Percentiles rank a stretch among this genome's conserved stretches.
phyloP scores from a whole-genome alignment of 257 asterid species.

The Nicotiana noctiflora region DNA sequence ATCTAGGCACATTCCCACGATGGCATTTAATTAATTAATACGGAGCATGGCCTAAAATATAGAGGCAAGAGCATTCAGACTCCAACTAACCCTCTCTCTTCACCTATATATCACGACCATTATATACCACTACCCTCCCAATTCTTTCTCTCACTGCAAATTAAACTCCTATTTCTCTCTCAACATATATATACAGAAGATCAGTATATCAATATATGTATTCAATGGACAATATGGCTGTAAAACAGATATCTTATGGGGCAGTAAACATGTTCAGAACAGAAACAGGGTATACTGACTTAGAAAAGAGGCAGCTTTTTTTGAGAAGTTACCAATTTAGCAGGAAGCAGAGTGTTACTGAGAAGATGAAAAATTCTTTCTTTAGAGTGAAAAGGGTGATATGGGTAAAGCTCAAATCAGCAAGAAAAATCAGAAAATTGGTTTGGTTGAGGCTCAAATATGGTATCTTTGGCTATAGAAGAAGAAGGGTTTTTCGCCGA shows the following conservation, averaged over 20 bases:
- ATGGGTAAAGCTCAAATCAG: slow-evolving; percentile 37
- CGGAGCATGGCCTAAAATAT: background rate
- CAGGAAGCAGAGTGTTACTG: slow-evolving; percentile 49
- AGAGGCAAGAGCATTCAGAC: background rate
- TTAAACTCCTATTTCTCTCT: background rate
- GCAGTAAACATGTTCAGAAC: slow-evolving; percentile 26
- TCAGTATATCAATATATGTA: background rate
- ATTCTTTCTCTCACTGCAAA: slow-evolving; percentile 10
- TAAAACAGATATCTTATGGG: slow-evolving; percentile 16
- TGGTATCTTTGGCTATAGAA: slow-evolving; percentile 41
- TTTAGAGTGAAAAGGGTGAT: slow-evolving; percentile 46
- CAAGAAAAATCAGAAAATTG: slow-evolving; percentile 35
- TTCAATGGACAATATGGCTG: slow-evolving; percentile 19
- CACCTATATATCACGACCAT: background rate
- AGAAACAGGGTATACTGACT: slow-evolving; percentile 34
- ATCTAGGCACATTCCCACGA: background rate
- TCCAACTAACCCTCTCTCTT: background rate
- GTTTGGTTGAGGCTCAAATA: slow-evolving; percentile 47
- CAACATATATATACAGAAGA: slow-evolving; percentile 3
- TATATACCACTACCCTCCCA: background rate
- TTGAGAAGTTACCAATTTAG: slow-evolving; percentile 83
- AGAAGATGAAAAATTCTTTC: slow-evolving; percentile 45
- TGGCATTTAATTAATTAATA: background rate
- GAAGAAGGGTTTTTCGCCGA: slow-evolving; percentile 33
- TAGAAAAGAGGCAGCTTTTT: slow-evolving; percentile 74